A percentile compares a stretch with the other conserved stretches of the same genome.
phyloP scores from a whole-genome alignment of 164 flowering plant genomes.

The Liriodendron chinense region DNA sequence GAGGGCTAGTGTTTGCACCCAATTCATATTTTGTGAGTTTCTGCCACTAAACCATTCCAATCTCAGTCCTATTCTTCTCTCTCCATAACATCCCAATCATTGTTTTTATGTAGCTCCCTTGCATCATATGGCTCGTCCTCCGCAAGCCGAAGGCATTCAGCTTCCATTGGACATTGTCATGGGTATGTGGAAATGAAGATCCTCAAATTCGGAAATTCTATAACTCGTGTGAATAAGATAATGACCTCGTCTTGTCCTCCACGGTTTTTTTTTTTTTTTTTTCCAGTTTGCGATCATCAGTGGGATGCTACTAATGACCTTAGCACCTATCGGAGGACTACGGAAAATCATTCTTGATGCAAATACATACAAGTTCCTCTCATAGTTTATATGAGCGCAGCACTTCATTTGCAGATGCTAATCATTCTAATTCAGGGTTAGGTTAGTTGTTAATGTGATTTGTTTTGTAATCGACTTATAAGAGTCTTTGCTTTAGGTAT shows the following conservation, averaged over 20 bases:
- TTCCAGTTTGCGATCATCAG: slow-evolving; percentile 30
- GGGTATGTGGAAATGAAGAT: slow-evolving; percentile 17
- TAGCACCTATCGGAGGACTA: slow-evolving; percentile 33
- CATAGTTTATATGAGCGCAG: slow-evolving; percentile 10
- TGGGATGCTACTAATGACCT: slow-evolving; percentile 20
- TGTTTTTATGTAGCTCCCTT: slow-evolving; percentile 29
- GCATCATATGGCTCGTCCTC: slow-evolving; percentile 32
- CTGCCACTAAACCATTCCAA: not conserved
- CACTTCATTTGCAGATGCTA: not conserved
- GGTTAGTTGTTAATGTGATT: too few relatives aligned
- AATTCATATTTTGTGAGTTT: slow-evolving; percentile 34
- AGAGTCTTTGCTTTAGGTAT: not conserved
- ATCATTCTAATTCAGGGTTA: not conserved
- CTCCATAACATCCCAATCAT: not conserved
- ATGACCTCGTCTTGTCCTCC: not conserved
- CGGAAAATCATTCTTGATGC: slow-evolving; percentile 21
- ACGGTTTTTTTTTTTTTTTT: not conserved
- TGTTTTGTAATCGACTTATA: too few relatives aligned
- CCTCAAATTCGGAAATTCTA: not conserved
- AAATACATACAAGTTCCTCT: slow-evolving; percentile 28
- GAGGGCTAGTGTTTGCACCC: slow-evolving; percentile 37
- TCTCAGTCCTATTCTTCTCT: not conserved
- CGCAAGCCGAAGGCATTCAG: slow-evolving; percentile 25
- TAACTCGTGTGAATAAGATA: not conserved
- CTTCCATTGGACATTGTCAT: slow-evolving; percentile 27